These are phyloP conservation scores for Ramalina intermedia DNA, from an alignment of 495 filamentous ascomycete species.

Conservation along the genomic window DNA sequence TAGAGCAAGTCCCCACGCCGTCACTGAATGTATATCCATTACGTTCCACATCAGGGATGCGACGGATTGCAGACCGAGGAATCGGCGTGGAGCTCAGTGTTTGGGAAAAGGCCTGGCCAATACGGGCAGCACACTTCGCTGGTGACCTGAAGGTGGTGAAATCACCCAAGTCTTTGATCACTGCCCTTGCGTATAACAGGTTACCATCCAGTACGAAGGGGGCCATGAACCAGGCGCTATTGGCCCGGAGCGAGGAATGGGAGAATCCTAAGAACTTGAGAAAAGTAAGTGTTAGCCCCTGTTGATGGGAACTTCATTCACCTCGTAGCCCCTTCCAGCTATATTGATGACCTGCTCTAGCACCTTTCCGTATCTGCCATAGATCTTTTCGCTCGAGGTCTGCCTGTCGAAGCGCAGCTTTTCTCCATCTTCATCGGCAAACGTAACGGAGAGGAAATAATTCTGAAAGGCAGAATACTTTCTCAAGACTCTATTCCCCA, in stretches of 20 bases:
- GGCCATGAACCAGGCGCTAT: constrained; percentile 55
- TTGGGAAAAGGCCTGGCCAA: constrained; percentile 74
- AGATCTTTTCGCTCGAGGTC: constrained; percentile 39
- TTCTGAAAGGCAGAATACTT: constrained; percentile 48
- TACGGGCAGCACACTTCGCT: constrained; percentile 64
- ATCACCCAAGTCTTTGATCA: constrained; percentile 50
- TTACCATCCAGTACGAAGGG: constrained; percentile 39
- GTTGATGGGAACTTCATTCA: neutral
- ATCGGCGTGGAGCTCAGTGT: constrained; percentile 42
- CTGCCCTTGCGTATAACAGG: constrained; percentile 27
- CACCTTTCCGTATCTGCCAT: constrained; percentile 43
- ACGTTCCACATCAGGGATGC: constrained; percentile 30
- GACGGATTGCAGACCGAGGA: constrained; percentile 16
- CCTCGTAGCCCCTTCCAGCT: constrained; percentile 42
- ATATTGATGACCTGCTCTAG: constrained; percentile 43
- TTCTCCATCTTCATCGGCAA: constrained; percentile 59
- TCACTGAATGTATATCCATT: constrained; percentile 54
- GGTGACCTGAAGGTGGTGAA: constrained; percentile 50
- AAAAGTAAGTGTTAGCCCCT: neutral
- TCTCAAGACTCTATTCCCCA: constrained; percentile 59
- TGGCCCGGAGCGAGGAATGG: constrained; percentile 56
- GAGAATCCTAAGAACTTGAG: constrained; percentile 60
- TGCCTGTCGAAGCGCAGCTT: constrained; percentile 41
- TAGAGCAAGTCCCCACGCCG: constrained; percentile 61
- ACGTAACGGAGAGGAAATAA: constrained; percentile 55